A percentile compares a stretch with the other conserved stretches of the same genome.
Evolutionary conservation across 192 early-diverging fungal genomes (phyloP).

Genomic region (Entrophospora sp.): DNA sequence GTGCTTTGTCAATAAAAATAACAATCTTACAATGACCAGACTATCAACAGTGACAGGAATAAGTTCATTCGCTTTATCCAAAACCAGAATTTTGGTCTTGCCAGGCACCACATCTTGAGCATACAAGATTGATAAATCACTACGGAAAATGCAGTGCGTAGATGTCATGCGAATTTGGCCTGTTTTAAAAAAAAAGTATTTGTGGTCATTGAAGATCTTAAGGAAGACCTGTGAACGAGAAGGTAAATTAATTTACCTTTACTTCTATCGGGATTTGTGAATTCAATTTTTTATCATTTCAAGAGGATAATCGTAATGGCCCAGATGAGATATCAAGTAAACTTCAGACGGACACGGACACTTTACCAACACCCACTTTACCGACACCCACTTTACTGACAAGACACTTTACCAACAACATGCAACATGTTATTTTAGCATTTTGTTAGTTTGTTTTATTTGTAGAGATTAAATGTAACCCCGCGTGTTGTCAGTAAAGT

Average conservation of each 20-base stretch:
- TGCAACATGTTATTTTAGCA: no score
- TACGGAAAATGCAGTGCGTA: not conserved
- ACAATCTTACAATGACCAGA: not conserved
- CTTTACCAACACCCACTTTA: no score
- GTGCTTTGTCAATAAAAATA: not conserved
- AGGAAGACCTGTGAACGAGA: not conserved
- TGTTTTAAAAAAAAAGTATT: not conserved
- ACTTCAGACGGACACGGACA: no score
- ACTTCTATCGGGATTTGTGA: not conserved
- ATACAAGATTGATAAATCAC: constrained; percentile 7
- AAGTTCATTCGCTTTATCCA: constrained; percentile 1
- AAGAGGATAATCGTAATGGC: not conserved
- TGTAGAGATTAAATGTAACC: no score
- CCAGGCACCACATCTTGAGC: not conserved
- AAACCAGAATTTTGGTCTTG: not conserved
- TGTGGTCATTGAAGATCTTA: not conserved
- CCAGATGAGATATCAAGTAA: constrained; percentile 10
- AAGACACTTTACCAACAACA: no score
- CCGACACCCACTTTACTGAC: no score
- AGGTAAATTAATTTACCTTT: constrained; percentile 1
- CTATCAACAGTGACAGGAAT: not conserved
- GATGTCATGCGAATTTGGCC: constrained; percentile 2
- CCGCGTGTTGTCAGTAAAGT: no score
- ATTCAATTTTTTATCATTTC: not conserved
- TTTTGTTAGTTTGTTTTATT: no score